phyloP scores from a whole-genome alignment of 768 basidiomycete species.

The Boletus speciosus region DNA sequence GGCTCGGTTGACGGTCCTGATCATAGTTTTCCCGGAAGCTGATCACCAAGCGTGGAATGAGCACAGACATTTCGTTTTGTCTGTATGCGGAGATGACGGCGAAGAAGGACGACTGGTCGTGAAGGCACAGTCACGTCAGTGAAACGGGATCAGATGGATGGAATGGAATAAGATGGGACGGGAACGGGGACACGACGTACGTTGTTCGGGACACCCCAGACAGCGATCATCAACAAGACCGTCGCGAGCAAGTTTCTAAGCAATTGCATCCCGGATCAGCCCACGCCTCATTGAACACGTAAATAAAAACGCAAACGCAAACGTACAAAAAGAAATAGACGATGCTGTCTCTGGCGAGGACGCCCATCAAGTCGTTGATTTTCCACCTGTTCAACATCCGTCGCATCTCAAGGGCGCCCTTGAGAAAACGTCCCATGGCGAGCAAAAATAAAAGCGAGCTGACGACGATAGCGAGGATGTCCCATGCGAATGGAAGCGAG shows the following conservation, averaged over 20 bases:
- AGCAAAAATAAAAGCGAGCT: slow-evolving; percentile 15
- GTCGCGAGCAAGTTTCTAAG: slow-evolving; percentile 16
- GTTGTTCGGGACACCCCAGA: slow-evolving; percentile 12
- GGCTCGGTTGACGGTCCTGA: background rate
- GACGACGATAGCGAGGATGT: slow-evolving; percentile 9
- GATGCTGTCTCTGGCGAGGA: slow-evolving; percentile 18
- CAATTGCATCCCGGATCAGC: background rate
- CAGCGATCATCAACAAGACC: slow-evolving; percentile 13
- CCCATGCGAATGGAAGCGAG: slow-evolving; percentile 14
- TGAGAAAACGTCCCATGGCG: slow-evolving; percentile 12
- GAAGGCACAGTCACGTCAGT: no score
- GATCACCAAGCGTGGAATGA: slow-evolving; percentile 19
- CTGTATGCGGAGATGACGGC: slow-evolving; percentile 15
- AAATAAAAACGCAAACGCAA: background rate
- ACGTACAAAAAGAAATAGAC: slow-evolving; percentile 20
- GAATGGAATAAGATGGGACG: no score
- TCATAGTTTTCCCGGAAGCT: slow-evolving; percentile 18
- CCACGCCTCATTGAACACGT: background rate
- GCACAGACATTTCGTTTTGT: slow-evolving; percentile 15
- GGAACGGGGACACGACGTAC: background rate
- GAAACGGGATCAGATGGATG: background rate
- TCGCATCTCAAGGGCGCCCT: slow-evolving; percentile 6
- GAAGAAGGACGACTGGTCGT: background rate
- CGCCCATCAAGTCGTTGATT: slow-evolving; percentile 11
- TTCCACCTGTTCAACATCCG: slow-evolving; percentile 8